Base-by-base conservation (phyloP, 305 asterid genomes). In the Fraxinus xanthoxyloides region DNA sequence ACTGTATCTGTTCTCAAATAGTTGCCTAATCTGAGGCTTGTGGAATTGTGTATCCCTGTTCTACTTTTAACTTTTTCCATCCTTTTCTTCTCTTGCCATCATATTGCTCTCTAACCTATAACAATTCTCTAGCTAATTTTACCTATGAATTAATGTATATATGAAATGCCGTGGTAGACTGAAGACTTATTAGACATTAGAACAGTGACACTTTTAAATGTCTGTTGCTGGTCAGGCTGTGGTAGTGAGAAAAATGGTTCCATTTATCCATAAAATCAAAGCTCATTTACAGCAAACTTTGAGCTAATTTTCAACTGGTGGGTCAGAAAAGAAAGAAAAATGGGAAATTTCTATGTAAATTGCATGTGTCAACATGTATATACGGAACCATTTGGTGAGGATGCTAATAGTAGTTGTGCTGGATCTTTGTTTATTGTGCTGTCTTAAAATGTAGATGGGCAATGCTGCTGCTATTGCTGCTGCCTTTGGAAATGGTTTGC, bases 401-500 rank as follows among this genome's bases (percentile, higher is more conserved):
- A 9, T 59, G 7, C 24, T 85, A 30, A 79, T 21, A 17, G 79
- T 46, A 82, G 56, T 76, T 80, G 73, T 80, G 67, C 51, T 63
- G 61, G 75, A 32, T 82, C 35, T 35, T 63, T 10, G 32, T 80
- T 73, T 40, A 76, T 26, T 54, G 51, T 81, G 59, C 78, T 83
- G 17, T 74, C 74, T 43, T 82, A 51, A 77, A 82, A 59, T 81
- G 76, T 84, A 95, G 99, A 85, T 94, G 92, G 91, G 97, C 75
- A 94, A 92, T 89, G 93, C 98, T 79, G 98, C 99, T 83, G 98
- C 96, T 13, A 89, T 95, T 81, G 93, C 97, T 83, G 95, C 98
- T 89, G 98, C 99, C 59, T 95, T 95, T 88, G 98, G 98, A 84
- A 96, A 97, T 74, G 94, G 97, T 84, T 91, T 95, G 86, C 99